Base-by-base conservation (phyloP, 2,329 filamentous ascomycete species). In the Lachnellula cervina region DNA sequence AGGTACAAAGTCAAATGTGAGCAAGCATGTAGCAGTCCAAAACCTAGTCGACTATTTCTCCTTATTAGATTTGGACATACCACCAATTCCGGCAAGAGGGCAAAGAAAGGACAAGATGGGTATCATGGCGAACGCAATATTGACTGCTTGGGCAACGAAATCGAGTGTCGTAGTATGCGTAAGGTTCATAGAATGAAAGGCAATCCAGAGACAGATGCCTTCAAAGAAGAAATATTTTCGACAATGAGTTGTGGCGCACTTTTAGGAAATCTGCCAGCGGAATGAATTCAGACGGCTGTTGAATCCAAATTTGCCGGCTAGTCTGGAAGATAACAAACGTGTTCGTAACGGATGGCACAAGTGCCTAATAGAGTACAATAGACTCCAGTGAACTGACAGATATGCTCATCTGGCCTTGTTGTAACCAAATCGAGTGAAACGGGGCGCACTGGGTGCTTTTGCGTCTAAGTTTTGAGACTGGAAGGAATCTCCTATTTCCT, bases 401-500 rank as follows among this genome's bases (percentile, higher is more conserved):
- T 11, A 32, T 32, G 28, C 28, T 32, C 37, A 40, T 40, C 37
- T 16, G 17, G 37, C n/a, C 14, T 16, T 8, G 14, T 40, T 40
- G 37, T 40, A 40, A 17, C 37, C 37, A 13, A 40, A 40, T 6
- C 37, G 37, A 40, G 37, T 40, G 17, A 40, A 40, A n/a, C n/a
- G 37, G 14, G 37, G 17, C n/a, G 16, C 16, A 40, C 37, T 17
- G 16, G 37, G 37, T 40, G 9, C 9, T 32, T 32, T 32, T 13
- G 28, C 9, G 28, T 65, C 60, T 16, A 55, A 62, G 13, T 55
- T 61, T 4, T 64, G 66, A 9, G 28, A 13, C 9, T 32, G 28
- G 43, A 66, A 62, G 42, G 62, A 66, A 32, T 67, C 66, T 56
- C 77, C 79, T 1, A 80, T 79, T 1, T 82, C 80, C 2, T 78